Evolutionary conservation across 257 asterid species (phyloP).

Genomic region (Fraxinus excelsior): DNA sequence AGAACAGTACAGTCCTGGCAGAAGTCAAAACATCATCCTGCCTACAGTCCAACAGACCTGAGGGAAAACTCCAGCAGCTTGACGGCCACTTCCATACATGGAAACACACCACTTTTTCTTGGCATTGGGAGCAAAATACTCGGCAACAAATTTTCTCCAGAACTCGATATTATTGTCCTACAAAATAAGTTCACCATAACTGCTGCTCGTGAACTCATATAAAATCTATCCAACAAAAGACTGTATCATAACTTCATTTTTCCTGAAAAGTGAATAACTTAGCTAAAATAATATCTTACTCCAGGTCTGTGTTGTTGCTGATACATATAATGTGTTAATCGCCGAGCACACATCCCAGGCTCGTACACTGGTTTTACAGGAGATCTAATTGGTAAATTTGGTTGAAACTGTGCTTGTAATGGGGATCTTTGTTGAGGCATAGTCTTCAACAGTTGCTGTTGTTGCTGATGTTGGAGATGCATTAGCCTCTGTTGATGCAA

Average conservation of each 20-base stretch:
- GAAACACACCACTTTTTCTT: conserved; percentile 99
- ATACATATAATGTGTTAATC: conserved; percentile 93
- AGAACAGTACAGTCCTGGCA: conserved; percentile 19
- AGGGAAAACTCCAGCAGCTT: conserved; percentile 89
- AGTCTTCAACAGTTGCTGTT: conserved; percentile 25
- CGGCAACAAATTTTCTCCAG: conserved; percentile 91
- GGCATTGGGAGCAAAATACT: conserved; percentile 88
- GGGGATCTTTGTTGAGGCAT: conserved; percentile 19
- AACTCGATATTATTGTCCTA: conserved; percentile 90
- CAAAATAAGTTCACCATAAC: conserved; percentile 24
- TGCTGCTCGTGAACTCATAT: conserved; percentile 14
- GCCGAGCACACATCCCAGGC: conserved; percentile 98
- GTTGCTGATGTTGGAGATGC: conserved; percentile 55
- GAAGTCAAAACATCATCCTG: conserved; percentile 15
- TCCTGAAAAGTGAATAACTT: not conserved
- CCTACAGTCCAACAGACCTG: conserved; percentile 58
- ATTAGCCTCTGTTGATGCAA: conserved; percentile 67
- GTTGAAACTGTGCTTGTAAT: conserved; percentile 58
- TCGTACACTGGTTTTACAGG: conserved; percentile 80
- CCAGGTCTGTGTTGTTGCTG: conserved; percentile 98
- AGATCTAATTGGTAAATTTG: conserved; percentile 55
- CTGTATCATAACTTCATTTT: not conserved
- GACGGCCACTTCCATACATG: conserved; percentile 97
- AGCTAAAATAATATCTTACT: conserved; percentile 41
- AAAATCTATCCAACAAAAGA: not conserved